These are phyloP conservation scores for Daldinia bambusicola DNA, from an alignment of 495 filamentous ascomycete genomes.

Conservation along the genomic window DNA sequence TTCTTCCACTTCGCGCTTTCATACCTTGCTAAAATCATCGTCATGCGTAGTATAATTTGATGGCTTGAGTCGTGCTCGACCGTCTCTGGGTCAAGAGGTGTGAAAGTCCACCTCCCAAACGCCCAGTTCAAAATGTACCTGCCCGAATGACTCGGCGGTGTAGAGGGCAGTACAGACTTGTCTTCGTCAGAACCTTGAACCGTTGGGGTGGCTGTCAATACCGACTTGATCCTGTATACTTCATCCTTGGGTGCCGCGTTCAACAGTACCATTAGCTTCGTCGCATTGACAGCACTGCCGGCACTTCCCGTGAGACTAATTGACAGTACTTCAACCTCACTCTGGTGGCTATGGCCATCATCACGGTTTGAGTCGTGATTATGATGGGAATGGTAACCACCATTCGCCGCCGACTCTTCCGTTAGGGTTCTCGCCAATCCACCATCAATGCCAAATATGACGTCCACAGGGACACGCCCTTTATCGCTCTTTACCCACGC, in stretches of 20 bases:
- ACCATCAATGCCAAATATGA: constrained; percentile 89
- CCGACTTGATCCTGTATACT: constrained; percentile 93
- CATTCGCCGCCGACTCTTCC: constrained; percentile 45
- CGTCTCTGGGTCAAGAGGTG: constrained; percentile 59
- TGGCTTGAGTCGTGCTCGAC: constrained; percentile 60
- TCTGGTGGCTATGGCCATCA: constrained; percentile 70
- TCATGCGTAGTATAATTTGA: constrained; percentile 73
- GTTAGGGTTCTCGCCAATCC: constrained; percentile 72
- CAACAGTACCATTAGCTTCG: constrained; percentile 73
- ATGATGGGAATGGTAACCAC: constrained; percentile 52
- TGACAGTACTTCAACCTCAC: constrained; percentile 90
- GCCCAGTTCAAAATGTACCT: constrained; percentile 96
- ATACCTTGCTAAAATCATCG: constrained; percentile 82
- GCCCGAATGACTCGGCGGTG: constrained; percentile 23
- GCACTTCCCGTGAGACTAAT: constrained; percentile 64
- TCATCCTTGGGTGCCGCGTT: constrained; percentile 83
- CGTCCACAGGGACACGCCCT: constrained; percentile 76
- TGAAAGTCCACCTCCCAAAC: constrained; percentile 94
- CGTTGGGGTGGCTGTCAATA: constrained; percentile 68
- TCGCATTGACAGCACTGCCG: constrained; percentile 65
- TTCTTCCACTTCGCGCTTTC: constrained; percentile 93
- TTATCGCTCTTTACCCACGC: constrained; percentile 82
- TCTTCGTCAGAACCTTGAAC: constrained; percentile 71
- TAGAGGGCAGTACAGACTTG: constrained; percentile 12
- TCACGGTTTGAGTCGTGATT: constrained; percentile 49